Conservation (phyloP, 2,329 filamentous ascomycete species). For the Fusarium graminum region DNA sequence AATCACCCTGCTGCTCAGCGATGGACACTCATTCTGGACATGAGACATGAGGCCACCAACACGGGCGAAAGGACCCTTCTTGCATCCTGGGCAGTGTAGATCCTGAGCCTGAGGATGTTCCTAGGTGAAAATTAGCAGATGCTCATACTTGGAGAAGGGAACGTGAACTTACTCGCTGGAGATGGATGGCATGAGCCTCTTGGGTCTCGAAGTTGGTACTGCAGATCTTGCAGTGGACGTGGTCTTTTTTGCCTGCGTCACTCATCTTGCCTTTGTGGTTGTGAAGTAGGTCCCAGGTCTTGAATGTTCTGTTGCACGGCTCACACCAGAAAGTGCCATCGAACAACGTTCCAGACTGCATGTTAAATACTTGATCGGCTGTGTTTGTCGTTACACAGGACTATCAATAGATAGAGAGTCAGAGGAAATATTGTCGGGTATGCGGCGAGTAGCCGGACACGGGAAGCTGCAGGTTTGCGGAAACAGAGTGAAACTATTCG, state of each 20-base stretch:
- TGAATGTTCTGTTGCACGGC: constrained; percentile 50
- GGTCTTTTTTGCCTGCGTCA: constrained; percentile 37
- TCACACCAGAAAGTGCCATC: constrained; percentile 47
- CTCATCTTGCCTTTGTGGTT: constrained; percentile 52
- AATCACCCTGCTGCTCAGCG: constrained; percentile 53
- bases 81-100: constrained; percentile 63
- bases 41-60: constrained; percentile 59
- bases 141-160: neutral
- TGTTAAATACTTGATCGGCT: constrained; percentile 16
- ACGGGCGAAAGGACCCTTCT: constrained; percentile 52
- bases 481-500: neutral
- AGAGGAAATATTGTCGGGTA: neutral
- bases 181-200: constrained; percentile 52
- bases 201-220: constrained; percentile 54
- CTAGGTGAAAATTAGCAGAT: constrained; percentile 45
- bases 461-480: neutral
- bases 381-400: neutral
- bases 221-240: constrained; percentile 58
- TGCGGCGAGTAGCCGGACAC: neutral
- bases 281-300: constrained; percentile 42
- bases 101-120: constrained; percentile 56
- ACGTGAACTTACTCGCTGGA: constrained; percentile 52
- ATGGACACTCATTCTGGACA: constrained; percentile 59
- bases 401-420: neutral
- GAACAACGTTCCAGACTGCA: constrained; percentile 26